Evolutionary conservation across 345 rosid species (phyloP), one percentile per base, ranked within the genome.

Genomic region (Brassica nigra): DNA sequence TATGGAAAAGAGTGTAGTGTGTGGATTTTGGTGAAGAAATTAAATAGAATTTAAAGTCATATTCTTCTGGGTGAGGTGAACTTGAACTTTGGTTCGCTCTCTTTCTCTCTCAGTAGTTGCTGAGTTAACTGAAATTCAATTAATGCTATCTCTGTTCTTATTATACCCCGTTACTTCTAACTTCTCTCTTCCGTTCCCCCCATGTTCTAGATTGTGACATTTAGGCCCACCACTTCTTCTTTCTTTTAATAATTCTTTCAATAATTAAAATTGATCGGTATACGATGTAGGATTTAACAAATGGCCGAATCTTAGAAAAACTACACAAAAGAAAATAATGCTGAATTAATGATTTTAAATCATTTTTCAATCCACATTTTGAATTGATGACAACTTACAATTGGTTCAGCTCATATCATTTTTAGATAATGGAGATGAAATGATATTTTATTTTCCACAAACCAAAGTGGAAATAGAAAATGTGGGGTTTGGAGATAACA

Each of bases 11-110:
- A 54, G 61, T 57, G 28, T 6, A 0, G 28, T 15, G 69, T 73
- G 66, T 80, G 76, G 79, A 54, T 62, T 75, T 54, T 57, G 73
- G 57, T 64, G 76, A 80, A 70, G 66, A 15, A 69, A 70, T 75
- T 81, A 77, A 47, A 63, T 28, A 79, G 74, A 62, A 74, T 71
- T 55, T 62, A 59, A 68, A 76, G 74, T 78, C 55, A 90, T 90
- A 15, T 80, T 89, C 83, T 85, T 83, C 52, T 49, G 18, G 18
- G 3, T 67, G 90, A 73, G 83, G 91, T 83, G 90, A 71, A 89
- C 62, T 30, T 78, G 90, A 72, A 89, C 66, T 34, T 78, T 79
- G 71, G 62, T 62, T 74, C 75, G 6, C 78, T 68, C 74, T 64
- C 66, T 63, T 74, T 68, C 78, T 37, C 66, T 52, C 57, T 52